Evolutionary conservation across 2,329 filamentous ascomycete genomes (phyloP), one percentile per base, ranked within the genome.

Genomic region (Botrytis paeoniae): DNA sequence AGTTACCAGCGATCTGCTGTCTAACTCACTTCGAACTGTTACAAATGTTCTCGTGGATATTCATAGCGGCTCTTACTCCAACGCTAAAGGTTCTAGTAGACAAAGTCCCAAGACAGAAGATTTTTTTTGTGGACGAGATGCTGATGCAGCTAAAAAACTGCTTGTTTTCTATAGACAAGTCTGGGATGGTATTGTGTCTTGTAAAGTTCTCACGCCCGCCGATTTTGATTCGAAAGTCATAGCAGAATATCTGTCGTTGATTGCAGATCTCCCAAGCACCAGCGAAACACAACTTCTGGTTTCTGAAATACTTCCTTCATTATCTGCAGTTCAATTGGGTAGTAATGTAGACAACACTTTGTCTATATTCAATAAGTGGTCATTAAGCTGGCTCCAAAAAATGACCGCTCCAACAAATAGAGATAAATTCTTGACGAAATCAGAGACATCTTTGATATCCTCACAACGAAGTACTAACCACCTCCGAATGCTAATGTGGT

Each of bases 181-280:
- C 41, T 81, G 79, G 79, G 63, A 75, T 18, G 78, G 79, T 4
- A 74, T 80, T 16, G 59, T 70, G 35, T 71, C 71, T 37, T 78
- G 74, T 51, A 76, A 77, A 73, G 75, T 79, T 59, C 41, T 80
- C 41, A 62, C 64, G 16, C 71, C 76, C 7, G 69, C 57, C 25
- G 76, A 78, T 35, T 72, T 78, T 39, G 71, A 74, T 54, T 64
- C 51, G 10, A 45, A 63, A 45, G 72, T 74, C 25, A 64, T 79
- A 43, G 69, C 70, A 29, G 61, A 54, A 32, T 68, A 78, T 35
- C 35, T 80, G 9, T 61, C 22, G 9, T 69, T 70, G 20, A 61
- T 80, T 16, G 68, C 73, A 32, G n/a, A 73, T 32, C 66, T 79
- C 45, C 70, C 75, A 14, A 72, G 73, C 39, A 72, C 71, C 32